Evolutionary conservation across 108 stramenopile species (phyloP), one percentile per base, ranked within the genome.

Genomic region (Chaetoceros tenuissimus): DNA sequence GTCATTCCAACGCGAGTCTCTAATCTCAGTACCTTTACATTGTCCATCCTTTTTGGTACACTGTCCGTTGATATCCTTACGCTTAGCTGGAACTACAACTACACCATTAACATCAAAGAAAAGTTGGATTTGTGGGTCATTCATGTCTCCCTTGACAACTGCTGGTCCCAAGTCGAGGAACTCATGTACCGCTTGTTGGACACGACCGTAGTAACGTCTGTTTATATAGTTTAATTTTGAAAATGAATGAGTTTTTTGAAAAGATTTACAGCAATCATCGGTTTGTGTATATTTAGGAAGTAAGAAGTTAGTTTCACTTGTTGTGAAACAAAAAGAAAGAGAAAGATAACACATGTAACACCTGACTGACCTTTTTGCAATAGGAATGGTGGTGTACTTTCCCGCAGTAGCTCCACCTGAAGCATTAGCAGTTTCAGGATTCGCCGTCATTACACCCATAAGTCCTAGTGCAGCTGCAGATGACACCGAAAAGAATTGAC

Each of bases 331-430:
- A n/a, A n/a, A n/a, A n/a, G n/a, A n/a, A n/a, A n/a, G n/a, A n/a
- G n/a, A n/a, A n/a, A n/a, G n/a, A 40, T 10, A 40, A 40, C 5
- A 13, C 5, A 40, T 40, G 5, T 40, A 40, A 40, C 34, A 40
- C 34, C 13, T 40, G 18, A 45, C 49, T 51, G 10, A 51, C 49
- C 49, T 65, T 50, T 88, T 88, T 13, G 86, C 86, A 57, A 88
- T 88, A 21, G 86, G 86, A 55, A 88, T 88, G 13, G 86, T 88
- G 54, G 89, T 87, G 67, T 91, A 91, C 53, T 84, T 85, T 60
- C 90, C 90, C 0, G 90, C 90, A 19, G 90, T 92, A 16, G 90
- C 90, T 40, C 89, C 89, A 46, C 83, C 83, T 48, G 68, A 70
- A 13, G 83, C 83, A 48, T 26, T 58, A 1, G 77, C 77, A 17